Evolutionary conservation across 495 filamentous ascomycete species (phyloP).

Genomic region (Aspergillus indologenus): DNA sequence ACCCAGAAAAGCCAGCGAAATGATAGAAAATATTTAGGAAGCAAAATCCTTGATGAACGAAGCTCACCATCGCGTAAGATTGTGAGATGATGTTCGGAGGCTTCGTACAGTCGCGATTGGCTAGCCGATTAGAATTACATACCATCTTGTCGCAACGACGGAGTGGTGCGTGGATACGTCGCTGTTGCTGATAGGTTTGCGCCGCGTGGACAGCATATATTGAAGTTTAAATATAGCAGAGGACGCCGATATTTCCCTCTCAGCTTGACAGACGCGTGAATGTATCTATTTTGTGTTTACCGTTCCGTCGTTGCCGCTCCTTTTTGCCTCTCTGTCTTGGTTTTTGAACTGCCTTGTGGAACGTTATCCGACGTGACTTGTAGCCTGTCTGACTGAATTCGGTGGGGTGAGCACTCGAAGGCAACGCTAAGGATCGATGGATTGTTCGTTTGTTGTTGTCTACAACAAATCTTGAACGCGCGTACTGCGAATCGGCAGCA

Average conservation of each 20-base stretch:
- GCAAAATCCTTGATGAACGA: not conserved
- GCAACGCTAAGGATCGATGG: too few species aligned
- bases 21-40: not conserved
- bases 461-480: not conserved
- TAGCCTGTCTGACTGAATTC: not conserved
- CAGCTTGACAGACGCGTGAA: not conserved
- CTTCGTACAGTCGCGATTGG: not conserved
- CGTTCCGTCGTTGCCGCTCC: not conserved
- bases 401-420: not conserved
- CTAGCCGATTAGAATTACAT: not conserved
- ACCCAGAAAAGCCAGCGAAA: not conserved
- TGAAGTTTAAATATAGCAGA: constrained; percentile 12
- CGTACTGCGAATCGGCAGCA: not conserved
- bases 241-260: not conserved
- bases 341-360: constrained; percentile 11
- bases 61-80: not conserved
- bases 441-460: not conserved
- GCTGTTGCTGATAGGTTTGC: constrained; percentile 6
- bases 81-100: not conserved
- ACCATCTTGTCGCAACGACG: not conserved
- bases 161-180: constrained; percentile 2
- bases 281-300: not conserved
- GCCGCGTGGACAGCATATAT: constrained; percentile 3
- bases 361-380: not conserved
- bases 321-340: not conserved